A percentile compares a stretch with the other conserved stretches of the same genome.
Evolutionary conservation across 306 rosid species (phyloP).

Genomic region (Mimosa bimucronata): DNA sequence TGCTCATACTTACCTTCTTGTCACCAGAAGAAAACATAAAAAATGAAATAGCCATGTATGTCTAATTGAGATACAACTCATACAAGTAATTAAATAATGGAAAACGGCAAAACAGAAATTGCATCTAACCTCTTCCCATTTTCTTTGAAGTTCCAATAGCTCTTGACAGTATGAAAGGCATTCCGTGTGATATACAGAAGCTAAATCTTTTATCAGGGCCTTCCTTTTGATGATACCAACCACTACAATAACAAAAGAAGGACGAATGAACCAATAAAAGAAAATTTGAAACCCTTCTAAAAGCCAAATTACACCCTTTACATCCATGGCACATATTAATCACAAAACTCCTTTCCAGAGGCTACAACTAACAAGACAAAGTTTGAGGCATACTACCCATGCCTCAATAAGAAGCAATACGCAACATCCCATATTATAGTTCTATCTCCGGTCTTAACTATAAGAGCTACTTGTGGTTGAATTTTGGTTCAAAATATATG

Average conservation of each 20-base stretch:
- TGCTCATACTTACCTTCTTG: neutral
- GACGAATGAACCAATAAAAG: neutral
- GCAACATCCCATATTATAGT: neutral
- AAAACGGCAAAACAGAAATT: neutral
- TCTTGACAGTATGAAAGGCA: constrained; percentile 91
- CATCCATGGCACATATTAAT: constrained; percentile 3
- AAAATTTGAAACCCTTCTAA: neutral
- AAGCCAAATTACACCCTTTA: neutral
- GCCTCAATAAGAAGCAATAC: neutral
- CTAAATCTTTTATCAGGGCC: constrained; percentile 84
- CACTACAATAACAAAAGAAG: constrained; percentile 54
- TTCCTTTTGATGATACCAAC: constrained; percentile 92
- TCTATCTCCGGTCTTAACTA: too few species aligned
- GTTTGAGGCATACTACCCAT: neutral
- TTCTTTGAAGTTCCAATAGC: constrained; percentile 86
- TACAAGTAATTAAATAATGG: constrained; percentile 5
- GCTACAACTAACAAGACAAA: neutral
- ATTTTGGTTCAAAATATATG: too few species aligned
- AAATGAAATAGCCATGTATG: neutral
- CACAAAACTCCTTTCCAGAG: constrained; percentile 5
- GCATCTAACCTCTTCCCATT: constrained; percentile 78
- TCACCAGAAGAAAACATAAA: neutral
- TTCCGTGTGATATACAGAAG: constrained; percentile 81
- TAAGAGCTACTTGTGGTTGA: too few species aligned
- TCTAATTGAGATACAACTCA: neutral